These are phyloP conservation scores for Populus ilicifolia DNA, from an alignment of 345 rosid species.

Conservation along the genomic window DNA sequence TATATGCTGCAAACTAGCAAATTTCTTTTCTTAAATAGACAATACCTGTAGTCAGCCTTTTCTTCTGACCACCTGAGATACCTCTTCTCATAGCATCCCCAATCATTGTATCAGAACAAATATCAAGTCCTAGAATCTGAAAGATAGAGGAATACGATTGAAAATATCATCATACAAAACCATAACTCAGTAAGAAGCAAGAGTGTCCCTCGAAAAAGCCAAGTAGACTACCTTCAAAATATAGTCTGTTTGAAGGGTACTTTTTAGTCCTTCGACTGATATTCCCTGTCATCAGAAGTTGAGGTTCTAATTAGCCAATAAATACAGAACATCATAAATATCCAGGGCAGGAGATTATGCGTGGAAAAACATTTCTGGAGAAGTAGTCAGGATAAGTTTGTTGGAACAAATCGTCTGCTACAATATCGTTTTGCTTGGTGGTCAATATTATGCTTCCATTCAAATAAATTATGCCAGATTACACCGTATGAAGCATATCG, in stretches of 20 bases:
- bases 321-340: background rate
- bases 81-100: conserved; percentile 44
- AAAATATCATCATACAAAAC: background rate
- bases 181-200: background rate
- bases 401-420: background rate
- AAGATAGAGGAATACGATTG: background rate
- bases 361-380: background rate
- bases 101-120: conserved; percentile 35
- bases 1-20: too few relatives aligned
- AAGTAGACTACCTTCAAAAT: conserved; percentile 25
- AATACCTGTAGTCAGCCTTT: conserved; percentile 37
- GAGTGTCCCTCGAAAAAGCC: background rate
- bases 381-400: background rate
- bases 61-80: conserved; percentile 42
- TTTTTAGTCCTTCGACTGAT: conserved; percentile 32
- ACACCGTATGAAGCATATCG: background rate
- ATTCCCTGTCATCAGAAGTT: conserved; percentile 21
- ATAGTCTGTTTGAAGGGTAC: conserved; percentile 37
- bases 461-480: background rate
- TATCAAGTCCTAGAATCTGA: conserved; percentile 42
- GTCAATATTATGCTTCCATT: background rate
- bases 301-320: background rate
- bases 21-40: background rate
- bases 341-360: background rate
- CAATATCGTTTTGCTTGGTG: background rate